Conservation (phyloP, 495 filamentous ascomycete genomes). For the Tuber umbilicatum region DNA sequence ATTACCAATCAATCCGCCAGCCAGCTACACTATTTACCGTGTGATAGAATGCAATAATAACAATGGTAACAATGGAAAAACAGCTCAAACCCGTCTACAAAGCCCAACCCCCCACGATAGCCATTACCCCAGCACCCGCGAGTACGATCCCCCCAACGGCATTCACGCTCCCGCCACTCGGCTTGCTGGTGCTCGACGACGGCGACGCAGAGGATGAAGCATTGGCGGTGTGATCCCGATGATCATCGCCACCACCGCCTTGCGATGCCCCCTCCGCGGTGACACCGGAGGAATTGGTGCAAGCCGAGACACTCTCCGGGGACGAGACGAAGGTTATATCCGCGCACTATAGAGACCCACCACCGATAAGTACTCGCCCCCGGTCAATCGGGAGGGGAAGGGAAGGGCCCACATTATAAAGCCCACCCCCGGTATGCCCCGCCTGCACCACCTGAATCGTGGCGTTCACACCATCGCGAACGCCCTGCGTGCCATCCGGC, state of each 20-base stretch:
- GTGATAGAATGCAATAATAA: slow-evolving; percentile 6
- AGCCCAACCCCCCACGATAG: slow-evolving; percentile 17
- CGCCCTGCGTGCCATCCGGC: slow-evolving; percentile 40
- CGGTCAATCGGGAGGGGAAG: neutral
- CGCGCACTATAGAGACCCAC: slow-evolving; percentile 48
- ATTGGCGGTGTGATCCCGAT: slow-evolving; percentile 15
- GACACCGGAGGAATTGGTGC: slow-evolving; percentile 52
- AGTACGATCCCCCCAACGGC: slow-evolving; percentile 14
- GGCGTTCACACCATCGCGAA: slow-evolving; percentile 53
- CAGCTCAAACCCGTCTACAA: slow-evolving; percentile 16
- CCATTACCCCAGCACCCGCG: slow-evolving; percentile 23
- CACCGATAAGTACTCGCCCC: slow-evolving; percentile 1
- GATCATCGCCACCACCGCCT: slow-evolving; percentile 8
- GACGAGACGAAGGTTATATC: slow-evolving; percentile 54
- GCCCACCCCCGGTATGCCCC: slow-evolving; percentile 50
- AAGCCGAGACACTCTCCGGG: slow-evolving; percentile 44
- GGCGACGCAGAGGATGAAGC: slow-evolving; percentile 9
- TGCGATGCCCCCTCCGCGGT: slow-evolving; percentile 34
- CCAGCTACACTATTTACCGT: slow-evolving; percentile 7
- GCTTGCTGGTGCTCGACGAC: slow-evolving; percentile 6
- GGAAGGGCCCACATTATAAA: slow-evolving; percentile 50
- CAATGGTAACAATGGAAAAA: neutral
- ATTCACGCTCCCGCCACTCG: slow-evolving; percentile 3
- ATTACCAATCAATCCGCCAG: neutral
- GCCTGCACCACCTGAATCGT: slow-evolving; percentile 59